These are phyloP conservation scores for Fragilaria crotonensis DNA, from an alignment of 108 stramenopile genomes.

Conservation along the genomic window DNA sequence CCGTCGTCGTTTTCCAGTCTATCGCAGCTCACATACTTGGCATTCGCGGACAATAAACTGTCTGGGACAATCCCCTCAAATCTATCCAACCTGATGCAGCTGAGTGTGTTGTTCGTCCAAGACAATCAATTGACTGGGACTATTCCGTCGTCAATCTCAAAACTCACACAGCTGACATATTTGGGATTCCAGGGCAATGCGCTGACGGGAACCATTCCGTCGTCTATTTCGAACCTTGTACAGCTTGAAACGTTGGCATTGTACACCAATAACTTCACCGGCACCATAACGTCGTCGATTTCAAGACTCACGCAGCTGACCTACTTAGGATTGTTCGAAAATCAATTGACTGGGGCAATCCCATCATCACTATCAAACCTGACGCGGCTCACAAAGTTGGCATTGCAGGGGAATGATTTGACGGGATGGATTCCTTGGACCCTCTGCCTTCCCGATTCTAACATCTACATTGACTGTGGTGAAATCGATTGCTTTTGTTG, in stretches of 20 bases:
- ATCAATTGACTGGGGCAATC: not conserved
- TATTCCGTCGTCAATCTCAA: not conserved
- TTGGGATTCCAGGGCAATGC: not conserved
- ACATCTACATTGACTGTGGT: no score
- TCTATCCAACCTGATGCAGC: no score
- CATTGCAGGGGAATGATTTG: no score
- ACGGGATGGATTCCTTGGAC: no score
- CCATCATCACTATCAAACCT: not conserved
- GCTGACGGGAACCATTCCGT: conserved; percentile 3
- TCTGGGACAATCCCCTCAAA: no score
- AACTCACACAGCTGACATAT: not conserved
- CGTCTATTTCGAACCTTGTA: not conserved
- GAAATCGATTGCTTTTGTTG: no score
- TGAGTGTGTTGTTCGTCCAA: no score
- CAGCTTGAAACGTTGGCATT: not conserved
- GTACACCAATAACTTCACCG: not conserved
- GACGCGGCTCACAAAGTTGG: not conserved
- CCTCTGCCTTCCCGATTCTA: no score
- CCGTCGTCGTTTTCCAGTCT: conserved; percentile 29
- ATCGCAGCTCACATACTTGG: no score
- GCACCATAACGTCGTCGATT: not conserved
- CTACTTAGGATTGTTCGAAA: not conserved
- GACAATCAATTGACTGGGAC: conserved; percentile 8
- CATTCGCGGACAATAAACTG: no score
- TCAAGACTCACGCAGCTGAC: not conserved